Evolutionary conservation across 352 stramenopile genomes (phyloP).

Genomic region (Globisporangium ultimum): DNA sequence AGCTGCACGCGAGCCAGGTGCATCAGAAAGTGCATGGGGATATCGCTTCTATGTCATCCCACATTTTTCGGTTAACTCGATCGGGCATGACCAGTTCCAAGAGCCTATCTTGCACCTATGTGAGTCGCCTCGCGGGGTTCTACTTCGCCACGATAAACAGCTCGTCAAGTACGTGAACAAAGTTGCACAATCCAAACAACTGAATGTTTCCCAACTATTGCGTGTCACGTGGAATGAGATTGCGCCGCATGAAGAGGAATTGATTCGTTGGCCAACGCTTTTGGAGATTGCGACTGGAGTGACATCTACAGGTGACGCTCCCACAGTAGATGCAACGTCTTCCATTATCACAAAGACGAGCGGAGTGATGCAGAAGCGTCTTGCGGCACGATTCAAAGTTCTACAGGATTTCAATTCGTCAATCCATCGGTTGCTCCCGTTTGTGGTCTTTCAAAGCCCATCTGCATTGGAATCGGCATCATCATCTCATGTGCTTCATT

Average conservation of each 20-base stretch:
- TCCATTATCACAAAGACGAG: conserved; percentile 3
- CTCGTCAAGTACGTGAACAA: conserved; percentile 80
- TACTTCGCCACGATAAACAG: conserved; percentile 53
- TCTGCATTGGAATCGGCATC: background rate
- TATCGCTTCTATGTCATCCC: conserved; percentile 75
- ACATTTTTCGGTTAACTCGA: conserved; percentile 50
- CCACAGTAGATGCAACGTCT: background rate
- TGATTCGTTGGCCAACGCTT: conserved; percentile 67
- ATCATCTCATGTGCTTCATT: background rate
- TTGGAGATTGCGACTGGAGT: conserved; percentile 51
- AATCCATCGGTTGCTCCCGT: conserved; percentile 58
- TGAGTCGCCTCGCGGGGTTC: conserved; percentile 14
- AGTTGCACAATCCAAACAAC: conserved; percentile 35
- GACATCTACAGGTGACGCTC: background rate
- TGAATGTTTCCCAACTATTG: conserved; percentile 49
- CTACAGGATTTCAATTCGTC: conserved; percentile 71
- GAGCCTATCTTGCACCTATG: conserved; percentile 25
- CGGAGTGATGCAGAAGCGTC: conserved; percentile 23
- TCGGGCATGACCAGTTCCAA: conserved; percentile 50
- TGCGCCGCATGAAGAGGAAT: conserved; percentile 47
- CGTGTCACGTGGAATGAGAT: conserved; percentile 58
- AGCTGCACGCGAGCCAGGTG: background rate
- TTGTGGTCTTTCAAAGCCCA: conserved; percentile 32
- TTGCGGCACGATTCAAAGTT: conserved; percentile 65
- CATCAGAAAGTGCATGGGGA: conserved; percentile 33